These are phyloP conservation scores for Pogostemon cablin DNA, from an alignment of 257 asterid species.

Conservation along the genomic window DNA sequence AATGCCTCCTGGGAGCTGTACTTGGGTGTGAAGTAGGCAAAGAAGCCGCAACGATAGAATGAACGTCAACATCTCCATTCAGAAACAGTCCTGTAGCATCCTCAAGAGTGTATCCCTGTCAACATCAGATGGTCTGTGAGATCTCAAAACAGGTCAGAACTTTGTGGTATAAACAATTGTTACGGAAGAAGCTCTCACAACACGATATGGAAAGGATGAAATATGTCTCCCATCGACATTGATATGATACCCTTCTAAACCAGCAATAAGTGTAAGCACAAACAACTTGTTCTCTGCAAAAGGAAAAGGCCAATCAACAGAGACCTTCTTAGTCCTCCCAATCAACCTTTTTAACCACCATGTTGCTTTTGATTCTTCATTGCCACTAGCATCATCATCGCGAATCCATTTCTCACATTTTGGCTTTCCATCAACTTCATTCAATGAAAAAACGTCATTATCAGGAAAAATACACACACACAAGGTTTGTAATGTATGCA, in stretches of 20 bases:
- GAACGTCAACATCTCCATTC: slow-evolving; percentile 76
- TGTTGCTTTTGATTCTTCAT: slow-evolving; percentile 74
- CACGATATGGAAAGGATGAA: slow-evolving; percentile 82
- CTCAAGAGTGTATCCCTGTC: slow-evolving; percentile 89
- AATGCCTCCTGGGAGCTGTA: slow-evolving; percentile 71
- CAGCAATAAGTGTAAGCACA: slow-evolving; percentile 86
- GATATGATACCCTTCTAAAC: slow-evolving; percentile 90
- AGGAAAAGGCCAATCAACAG: slow-evolving; percentile 93
- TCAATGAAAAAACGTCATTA: slow-evolving; percentile 30
- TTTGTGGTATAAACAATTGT: slow-evolving; percentile 15
- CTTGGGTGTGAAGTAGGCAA: slow-evolving; percentile 85
- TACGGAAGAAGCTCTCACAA: slow-evolving; percentile 58
- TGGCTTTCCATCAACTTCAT: slow-evolving; percentile 86
- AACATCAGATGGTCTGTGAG: slow-evolving; percentile 26
- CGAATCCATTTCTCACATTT: slow-evolving; percentile 98
- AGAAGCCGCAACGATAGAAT: slow-evolving; percentile 76
- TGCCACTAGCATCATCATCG: slow-evolving; percentile 60
- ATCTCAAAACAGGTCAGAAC: slow-evolving; percentile 27
- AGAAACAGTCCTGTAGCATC: slow-evolving; percentile 86
- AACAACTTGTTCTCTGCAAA: slow-evolving; percentile 85
- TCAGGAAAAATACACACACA: slow-evolving; percentile 18
- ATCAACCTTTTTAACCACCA: slow-evolving; percentile 97
- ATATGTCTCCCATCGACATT: slow-evolving; percentile 88
- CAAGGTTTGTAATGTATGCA: not conserved
- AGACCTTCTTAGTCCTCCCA: slow-evolving; percentile 82